Conservation (phyloP, 305 asterid species). For the Fraxinus angustifolia region DNA sequence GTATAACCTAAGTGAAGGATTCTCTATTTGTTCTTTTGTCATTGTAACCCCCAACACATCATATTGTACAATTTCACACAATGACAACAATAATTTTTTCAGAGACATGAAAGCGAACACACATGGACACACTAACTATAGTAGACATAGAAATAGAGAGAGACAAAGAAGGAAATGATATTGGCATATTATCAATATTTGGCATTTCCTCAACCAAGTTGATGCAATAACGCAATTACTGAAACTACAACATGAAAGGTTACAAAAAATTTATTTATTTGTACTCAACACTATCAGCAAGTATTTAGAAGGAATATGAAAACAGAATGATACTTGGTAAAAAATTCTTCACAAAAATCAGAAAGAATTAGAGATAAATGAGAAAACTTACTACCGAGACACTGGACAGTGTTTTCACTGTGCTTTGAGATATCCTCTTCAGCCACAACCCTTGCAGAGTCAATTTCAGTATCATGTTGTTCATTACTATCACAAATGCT, state of each 20-base stretch:
- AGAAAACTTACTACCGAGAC: slow-evolving; percentile 37
- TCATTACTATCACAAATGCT: slow-evolving; percentile 43
- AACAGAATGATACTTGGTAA: not conserved
- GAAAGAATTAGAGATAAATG: not conserved
- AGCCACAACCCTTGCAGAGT: slow-evolving; percentile 44
- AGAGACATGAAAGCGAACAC: not conserved
- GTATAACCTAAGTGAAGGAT: not conserved
- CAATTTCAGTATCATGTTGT: slow-evolving; percentile 51
- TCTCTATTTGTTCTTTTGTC: not conserved
- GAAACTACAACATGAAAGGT: not conserved
- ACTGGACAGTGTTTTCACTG: slow-evolving; percentile 40
- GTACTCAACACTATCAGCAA: not conserved
- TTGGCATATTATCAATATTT: not conserved
- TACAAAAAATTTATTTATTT: not conserved
- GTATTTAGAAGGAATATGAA: not conserved
- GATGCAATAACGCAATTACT: not conserved
- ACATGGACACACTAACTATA: not conserved
- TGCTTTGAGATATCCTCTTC: slow-evolving; percentile 42
- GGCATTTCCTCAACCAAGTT: slow-evolving; percentile 1
- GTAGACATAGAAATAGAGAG: not conserved
- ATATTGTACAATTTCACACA: not conserved
- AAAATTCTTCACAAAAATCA: not conserved
- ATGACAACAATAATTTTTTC: not conserved
- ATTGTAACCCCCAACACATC: not conserved
- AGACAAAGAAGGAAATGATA: not conserved